A percentile compares a stretch with the other conserved stretches of the same genome.
Conservation (phyloP, 2,329 filamentous ascomycete genomes). For the Pseudogymnoascus sp. region DNA sequence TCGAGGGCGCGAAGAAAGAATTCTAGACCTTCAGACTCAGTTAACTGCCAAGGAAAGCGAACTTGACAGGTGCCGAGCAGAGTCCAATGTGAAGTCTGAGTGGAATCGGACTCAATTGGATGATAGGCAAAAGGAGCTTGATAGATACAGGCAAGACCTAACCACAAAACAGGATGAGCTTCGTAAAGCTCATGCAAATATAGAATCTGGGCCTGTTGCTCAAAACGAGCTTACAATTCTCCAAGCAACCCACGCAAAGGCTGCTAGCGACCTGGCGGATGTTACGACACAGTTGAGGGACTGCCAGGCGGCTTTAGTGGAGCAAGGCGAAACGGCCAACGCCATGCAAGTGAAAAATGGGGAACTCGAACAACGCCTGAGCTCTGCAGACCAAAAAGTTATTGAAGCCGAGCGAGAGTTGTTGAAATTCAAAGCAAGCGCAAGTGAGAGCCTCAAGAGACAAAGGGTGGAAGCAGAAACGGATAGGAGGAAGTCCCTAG, state of each 20-base stretch:
- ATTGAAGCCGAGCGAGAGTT: not conserved
- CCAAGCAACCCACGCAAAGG: not conserved
- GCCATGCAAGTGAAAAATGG: not conserved
- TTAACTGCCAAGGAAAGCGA: not conserved
- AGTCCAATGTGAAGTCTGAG: not conserved
- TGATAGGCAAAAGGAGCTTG: not conserved
- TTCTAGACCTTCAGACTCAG: not conserved
- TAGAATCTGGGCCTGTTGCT: not conserved
- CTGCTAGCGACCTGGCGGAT: not conserved
- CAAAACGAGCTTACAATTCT: not conserved
- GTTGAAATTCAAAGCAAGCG: not conserved
- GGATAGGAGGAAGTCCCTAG: not conserved
- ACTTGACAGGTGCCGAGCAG: not conserved
- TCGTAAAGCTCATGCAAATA: not conserved
- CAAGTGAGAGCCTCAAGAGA: not conserved
- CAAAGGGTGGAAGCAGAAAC: not conserved
- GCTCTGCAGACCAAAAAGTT: not conserved
- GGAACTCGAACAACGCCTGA: not conserved
- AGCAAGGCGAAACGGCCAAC: not conserved
- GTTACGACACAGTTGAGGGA: not conserved
- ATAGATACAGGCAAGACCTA: not conserved
- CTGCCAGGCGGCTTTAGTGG: not conserved
- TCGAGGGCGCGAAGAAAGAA: not conserved
- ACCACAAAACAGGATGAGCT: not conserved
- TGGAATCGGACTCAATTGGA: not conserved